Evolutionary conservation across 192 early-diverging fungal species (phyloP).

Genomic region (Backusella luteola): DNA sequence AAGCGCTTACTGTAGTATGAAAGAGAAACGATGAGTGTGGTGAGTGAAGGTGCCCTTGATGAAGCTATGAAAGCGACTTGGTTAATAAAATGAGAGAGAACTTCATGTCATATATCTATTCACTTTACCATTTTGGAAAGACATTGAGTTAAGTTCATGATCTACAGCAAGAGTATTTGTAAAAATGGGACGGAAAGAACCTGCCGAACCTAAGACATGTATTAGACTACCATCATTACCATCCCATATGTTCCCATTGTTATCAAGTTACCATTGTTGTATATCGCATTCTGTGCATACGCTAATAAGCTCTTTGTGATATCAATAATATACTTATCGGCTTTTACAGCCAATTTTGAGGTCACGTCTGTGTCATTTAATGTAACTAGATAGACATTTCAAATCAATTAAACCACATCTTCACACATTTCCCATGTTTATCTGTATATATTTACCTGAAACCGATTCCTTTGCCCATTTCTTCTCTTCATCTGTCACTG

Average conservation of each 20-base stretch:
- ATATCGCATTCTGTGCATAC: constrained; percentile 4
- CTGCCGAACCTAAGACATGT: not conserved
- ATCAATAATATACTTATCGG: not conserved
- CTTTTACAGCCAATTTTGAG: not conserved
- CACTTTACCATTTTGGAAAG: constrained; percentile 1
- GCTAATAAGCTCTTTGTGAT: constrained; percentile 11
- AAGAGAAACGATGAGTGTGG: not conserved
- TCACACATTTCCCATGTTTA: not conserved
- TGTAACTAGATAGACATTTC: not conserved
- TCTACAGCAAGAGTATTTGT: not conserved
- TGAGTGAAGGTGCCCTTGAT: not conserved
- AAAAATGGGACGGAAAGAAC: constrained; percentile 7
- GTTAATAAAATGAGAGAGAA: not conserved
- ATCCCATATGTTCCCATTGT: not conserved
- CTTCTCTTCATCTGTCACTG: not conserved
- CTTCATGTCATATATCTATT: not conserved
- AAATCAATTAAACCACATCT: not conserved
- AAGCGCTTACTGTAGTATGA: not conserved
- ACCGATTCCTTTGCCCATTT: constrained; percentile 7
- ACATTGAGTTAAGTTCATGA: not conserved
- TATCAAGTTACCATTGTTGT: not conserved
- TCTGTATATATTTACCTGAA: not conserved
- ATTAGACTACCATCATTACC: not conserved
- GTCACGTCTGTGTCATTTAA: not conserved
- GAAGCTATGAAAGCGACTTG: not conserved